Evolutionary conservation across 192 early-diverging fungal species (phyloP).

Genomic region (Coemansia sp.): DNA sequence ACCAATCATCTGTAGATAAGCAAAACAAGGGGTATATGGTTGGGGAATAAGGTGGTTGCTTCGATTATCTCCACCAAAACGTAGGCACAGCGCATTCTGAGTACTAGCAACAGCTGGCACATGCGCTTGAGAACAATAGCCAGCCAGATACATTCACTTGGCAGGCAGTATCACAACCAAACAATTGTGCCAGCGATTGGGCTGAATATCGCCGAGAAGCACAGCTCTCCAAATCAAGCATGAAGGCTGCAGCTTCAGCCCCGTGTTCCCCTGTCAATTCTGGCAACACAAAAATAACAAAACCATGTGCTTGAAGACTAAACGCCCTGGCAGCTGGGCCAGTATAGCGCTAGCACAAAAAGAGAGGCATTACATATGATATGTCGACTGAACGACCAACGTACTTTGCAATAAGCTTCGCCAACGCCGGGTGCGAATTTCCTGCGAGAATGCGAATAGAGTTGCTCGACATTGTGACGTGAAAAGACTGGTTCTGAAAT

Average conservation of each 20-base stretch:
- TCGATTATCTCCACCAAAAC: background rate
- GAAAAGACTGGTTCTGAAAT: constrained; percentile 1
- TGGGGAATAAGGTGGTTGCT: background rate
- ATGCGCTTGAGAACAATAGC: background rate
- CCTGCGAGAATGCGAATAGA: constrained; percentile 96
- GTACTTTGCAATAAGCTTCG: constrained; percentile 88
- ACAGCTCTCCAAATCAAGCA: background rate
- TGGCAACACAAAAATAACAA: background rate
- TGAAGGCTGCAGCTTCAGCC: background rate
- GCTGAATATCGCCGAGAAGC: constrained; percentile 1
- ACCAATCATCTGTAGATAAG: too few species aligned
- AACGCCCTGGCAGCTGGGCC: too few species aligned
- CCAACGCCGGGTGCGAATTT: constrained; percentile 93
- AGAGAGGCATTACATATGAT: background rate
- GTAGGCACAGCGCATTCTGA: background rate
- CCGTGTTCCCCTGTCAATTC: constrained; percentile 2
- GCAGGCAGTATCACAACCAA: too few species aligned
- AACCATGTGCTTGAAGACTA: too few species aligned
- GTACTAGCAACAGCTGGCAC: background rate
- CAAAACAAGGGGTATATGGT: too few species aligned
- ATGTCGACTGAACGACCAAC: constrained; percentile 9
- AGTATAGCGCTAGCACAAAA: too few species aligned
- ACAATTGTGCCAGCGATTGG: background rate
- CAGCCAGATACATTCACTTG: background rate
- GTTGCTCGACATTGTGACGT: constrained; percentile 70